phyloP scores from a whole-genome alignment of 257 asterid species.

The Jacaranda copaia region DNA sequence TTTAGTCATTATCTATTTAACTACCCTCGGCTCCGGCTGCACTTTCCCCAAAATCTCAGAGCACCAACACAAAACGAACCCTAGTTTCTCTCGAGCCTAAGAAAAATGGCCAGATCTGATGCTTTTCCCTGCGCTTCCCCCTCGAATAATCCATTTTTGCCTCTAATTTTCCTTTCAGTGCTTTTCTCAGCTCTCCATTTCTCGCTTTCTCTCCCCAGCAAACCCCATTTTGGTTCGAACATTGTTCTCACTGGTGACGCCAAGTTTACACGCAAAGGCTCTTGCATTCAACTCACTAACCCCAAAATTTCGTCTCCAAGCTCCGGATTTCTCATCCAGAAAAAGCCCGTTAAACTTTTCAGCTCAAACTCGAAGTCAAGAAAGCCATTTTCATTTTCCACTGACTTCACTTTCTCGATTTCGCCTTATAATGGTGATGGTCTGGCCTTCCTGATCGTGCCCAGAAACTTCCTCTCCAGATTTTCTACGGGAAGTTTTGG shows the following conservation, averaged over 20 bases:
- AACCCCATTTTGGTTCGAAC: conserved; percentile 55
- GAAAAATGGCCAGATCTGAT: conserved; percentile 31
- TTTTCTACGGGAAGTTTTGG: conserved; percentile 52
- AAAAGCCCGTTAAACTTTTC: conserved; percentile 57
- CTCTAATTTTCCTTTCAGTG: conserved; percentile 38
- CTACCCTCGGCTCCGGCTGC: too few relatives aligned
- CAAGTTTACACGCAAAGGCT: conserved; percentile 37
- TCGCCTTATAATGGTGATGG: conserved; percentile 71
- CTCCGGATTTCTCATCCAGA: conserved; percentile 69
- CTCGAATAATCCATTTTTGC: conserved; percentile 28
- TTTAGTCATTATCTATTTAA: too few relatives aligned
- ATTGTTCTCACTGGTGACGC: conserved; percentile 70
- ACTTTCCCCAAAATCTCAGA: conserved; percentile 37
- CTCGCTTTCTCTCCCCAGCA: conserved; percentile 54
- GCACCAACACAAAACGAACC: conserved; percentile 31
- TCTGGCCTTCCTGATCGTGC: conserved; percentile 63
- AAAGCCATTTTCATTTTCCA: conserved; percentile 65
- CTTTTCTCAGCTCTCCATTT: conserved; percentile 39
- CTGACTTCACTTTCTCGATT: conserved; percentile 76
- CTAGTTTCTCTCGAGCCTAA: conserved; percentile 33
- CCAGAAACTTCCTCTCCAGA: conserved; percentile 44
- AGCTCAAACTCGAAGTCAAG: conserved; percentile 40
- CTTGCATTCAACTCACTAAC: conserved; percentile 62
- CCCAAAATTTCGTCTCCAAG: conserved; percentile 52
- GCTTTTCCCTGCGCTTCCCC: conserved; percentile 8